phyloP scores from a whole-genome alignment of 129 eudicot species.

The sunflower (Helianthus annuus) region HanXRQr2.0-SUNRISE NC_035439.2:135225153-135225652 shows the following conservation, averaged over 20 bases:
- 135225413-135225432: neutral
- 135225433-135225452: neutral
- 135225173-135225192: neutral
- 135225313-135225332: constrained; percentile 26
- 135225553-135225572: too few species aligned
- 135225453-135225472: neutral
- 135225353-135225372: neutral
- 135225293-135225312: constrained; percentile 19
- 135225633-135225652: too few species aligned
- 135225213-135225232: neutral
- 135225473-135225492: neutral
- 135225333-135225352: constrained; percentile 19
- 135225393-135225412: neutral
- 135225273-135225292: constrained; percentile 9
- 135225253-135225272: constrained; percentile 25
- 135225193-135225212: neutral
- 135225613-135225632: too few species aligned
- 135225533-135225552: too few species aligned
- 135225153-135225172: neutral
- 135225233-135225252: constrained; percentile 12
- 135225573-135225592: too few species aligned
- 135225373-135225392: neutral
- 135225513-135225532: too few species aligned
- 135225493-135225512: too few species aligned
- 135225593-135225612: too few species aligned